Base-by-base conservation (phyloP, 306 rosid species). In the Hippophae tibetana region DNA sequence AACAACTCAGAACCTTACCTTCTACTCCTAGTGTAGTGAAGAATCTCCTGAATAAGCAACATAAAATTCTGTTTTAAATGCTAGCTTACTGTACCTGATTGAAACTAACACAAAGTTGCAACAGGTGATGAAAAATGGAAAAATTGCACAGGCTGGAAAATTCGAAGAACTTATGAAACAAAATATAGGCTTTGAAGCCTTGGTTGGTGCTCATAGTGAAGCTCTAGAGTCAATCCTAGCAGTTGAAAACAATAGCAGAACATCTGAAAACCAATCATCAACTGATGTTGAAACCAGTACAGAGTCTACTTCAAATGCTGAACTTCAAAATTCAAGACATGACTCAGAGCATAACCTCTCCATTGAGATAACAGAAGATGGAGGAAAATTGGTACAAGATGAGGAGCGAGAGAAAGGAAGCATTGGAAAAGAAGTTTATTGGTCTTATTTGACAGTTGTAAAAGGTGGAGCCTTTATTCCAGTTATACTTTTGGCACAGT, bases 361-460 rank as follows among this genome's bases (percentile, higher is more conserved):
- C 40, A 73, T 60, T 61, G 98, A 87, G 68, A 76, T 55, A 62
- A 70, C 76, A 52, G 89, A 75, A 60, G 83, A 79, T 57, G 84
- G 63, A 67, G 93, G 95, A 56, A 81, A 92, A 52, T 73, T 92
- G 54, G 83, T 92, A 46, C 95, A 87, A 70, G 96, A 92, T 42
- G 98, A 92, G 74, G 98, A 92, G 69, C 81, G 92, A 74, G 98
- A 92, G 74, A 92, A 57, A 63, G 98, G 95, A 82, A 92, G 98
- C 85, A 87, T 92, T 13, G 70, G 96, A 54, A 85, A 70, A 81
- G 82, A 92, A 46, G 89, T 87, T 59, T 87, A 87, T 52, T 83
- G 83, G 89, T 48, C 86, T 51, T 92, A 92, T 67, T 65, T 92
- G 84, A 92, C 95, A 25, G 70, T 64, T 26, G 83, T 79, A 60